Percentiles rank a stretch among this genome's conserved stretches.
Evolutionary conservation across 495 filamentous ascomycete genomes (phyloP).

Genomic region (Hamigera avellanea): DNA sequence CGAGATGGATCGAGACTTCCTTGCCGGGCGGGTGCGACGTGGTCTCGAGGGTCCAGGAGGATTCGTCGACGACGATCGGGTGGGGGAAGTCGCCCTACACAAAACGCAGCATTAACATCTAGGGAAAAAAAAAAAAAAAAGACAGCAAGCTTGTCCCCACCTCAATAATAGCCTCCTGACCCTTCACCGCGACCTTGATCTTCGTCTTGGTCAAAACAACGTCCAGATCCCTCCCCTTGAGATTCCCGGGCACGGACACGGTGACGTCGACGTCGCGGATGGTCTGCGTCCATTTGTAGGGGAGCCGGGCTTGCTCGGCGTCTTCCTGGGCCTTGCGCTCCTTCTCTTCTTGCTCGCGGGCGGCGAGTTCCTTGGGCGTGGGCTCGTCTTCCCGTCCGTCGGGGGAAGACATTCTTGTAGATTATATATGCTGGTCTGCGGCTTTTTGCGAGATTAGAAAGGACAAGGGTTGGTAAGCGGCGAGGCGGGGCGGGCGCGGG

Average conservation of each 20-base stretch:
- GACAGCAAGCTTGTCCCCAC: slow-evolving; percentile 30
- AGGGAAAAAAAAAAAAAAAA: not conserved
- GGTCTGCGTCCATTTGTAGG: slow-evolving; percentile 97
- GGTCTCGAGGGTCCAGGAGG: slow-evolving; percentile 84
- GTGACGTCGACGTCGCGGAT: slow-evolving; percentile 83
- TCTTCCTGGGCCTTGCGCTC: slow-evolving; percentile 66
- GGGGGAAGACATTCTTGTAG: not conserved
- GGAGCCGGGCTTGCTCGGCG: slow-evolving; percentile 80
- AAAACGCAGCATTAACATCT: not conserved
- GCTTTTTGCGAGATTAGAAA: no score
- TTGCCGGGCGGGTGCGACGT: slow-evolving; percentile 50
- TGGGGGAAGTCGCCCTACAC: slow-evolving; percentile 74
- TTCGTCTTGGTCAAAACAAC: slow-evolving; percentile 72
- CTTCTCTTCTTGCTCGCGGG: slow-evolving; percentile 44
- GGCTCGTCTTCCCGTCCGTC: slow-evolving; percentile 17
- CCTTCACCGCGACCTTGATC: slow-evolving; percentile 76
- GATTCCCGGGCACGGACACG: slow-evolving; percentile 60
- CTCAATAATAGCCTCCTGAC: slow-evolving; percentile 74
- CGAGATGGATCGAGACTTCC: slow-evolving; percentile 78
- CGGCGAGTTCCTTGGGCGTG: slow-evolving; percentile 38
- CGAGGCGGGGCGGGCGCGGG: no score
- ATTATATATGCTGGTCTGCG: no score
- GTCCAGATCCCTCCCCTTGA: slow-evolving; percentile 75
- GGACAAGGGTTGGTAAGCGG: no score
- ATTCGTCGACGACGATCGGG: slow-evolving; percentile 69